These are phyloP conservation scores for Ascochyta lentis DNA, from an alignment of 2,329 filamentous ascomycete species.

Conservation along the genomic window DNA sequence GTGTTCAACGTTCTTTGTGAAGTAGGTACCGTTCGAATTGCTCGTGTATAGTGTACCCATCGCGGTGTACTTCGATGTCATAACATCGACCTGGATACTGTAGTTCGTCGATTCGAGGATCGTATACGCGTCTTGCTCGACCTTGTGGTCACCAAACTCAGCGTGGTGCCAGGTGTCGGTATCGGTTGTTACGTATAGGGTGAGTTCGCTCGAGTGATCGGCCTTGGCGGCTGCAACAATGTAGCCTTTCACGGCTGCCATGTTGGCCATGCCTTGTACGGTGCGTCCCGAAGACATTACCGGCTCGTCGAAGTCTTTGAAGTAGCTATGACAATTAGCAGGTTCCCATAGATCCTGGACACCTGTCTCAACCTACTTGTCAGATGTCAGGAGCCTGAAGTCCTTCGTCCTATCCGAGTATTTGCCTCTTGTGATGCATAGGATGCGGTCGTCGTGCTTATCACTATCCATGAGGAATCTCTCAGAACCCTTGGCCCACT, in stretches of 20 bases:
- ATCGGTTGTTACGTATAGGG: slow-evolving; percentile 87
- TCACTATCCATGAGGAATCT: slow-evolving; percentile 73
- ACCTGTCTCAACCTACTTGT: slow-evolving; percentile 57
- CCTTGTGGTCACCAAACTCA: slow-evolving; percentile 84
- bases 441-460: slow-evolving; percentile 71
- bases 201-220: slow-evolving; percentile 84
- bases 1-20: slow-evolving; percentile 88
- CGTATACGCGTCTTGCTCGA: slow-evolving; percentile 86
- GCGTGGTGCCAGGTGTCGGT: slow-evolving; percentile 87
- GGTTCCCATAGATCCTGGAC: not conserved
- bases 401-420: slow-evolving; percentile 75
- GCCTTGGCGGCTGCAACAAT: slow-evolving; percentile 84
- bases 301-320: slow-evolving; percentile 72
- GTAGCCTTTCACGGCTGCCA: slow-evolving; percentile 85
- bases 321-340: slow-evolving; percentile 61
- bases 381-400: slow-evolving; percentile 79
- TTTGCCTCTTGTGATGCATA: slow-evolving; percentile 80
- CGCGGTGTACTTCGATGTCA: slow-evolving; percentile 69
- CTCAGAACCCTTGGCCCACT: slow-evolving; percentile 82
- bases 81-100: slow-evolving; percentile 95
- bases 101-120: slow-evolving; percentile 96
- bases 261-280: slow-evolving; percentile 79
- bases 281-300: slow-evolving; percentile 75
- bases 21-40: slow-evolving; percentile 97
- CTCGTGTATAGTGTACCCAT: slow-evolving; percentile 94